A percentile compares a stretch with the other conserved stretches of the same genome.
Conservation (phyloP, 192 early-diverging fungal species). For the Rhizoclosmatium globosum region DNA sequence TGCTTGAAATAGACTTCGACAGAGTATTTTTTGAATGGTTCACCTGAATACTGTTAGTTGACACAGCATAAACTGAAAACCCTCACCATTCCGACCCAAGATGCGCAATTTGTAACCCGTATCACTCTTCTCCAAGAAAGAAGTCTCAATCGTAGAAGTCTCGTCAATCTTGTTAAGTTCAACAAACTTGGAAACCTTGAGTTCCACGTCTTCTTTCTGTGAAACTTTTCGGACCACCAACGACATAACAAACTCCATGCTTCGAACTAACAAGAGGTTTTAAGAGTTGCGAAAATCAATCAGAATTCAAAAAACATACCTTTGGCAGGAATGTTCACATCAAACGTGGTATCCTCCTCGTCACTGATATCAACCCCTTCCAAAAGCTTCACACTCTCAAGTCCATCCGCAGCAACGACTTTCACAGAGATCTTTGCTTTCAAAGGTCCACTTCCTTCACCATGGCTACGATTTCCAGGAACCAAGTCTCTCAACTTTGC, state of each 20-base stretch:
- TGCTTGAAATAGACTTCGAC: slow-evolving; percentile 24
- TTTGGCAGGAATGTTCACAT: slow-evolving; percentile 15
- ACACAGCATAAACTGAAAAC: neutral
- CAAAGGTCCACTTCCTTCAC: neutral
- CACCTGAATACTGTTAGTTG: slow-evolving; percentile 13
- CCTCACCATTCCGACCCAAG: slow-evolving; percentile 13
- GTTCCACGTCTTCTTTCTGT: slow-evolving; percentile 8
- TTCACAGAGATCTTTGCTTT: neutral
- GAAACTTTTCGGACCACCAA: slow-evolving; percentile 8
- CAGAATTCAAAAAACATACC: neutral
- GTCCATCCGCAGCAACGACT: slow-evolving; percentile 6
- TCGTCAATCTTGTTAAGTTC: slow-evolving; percentile 24
- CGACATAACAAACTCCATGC: neutral
- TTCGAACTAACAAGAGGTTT: neutral
- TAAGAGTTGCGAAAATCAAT: neutral
- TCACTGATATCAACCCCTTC: slow-evolving; percentile 3
- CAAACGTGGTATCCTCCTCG: neutral
- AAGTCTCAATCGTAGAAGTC: slow-evolving; percentile 11
- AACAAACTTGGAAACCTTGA: neutral
- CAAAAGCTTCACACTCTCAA: slow-evolving; percentile 12
- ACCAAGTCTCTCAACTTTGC: neutral
- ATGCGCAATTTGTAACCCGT: neutral
- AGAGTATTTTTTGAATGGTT: slow-evolving; percentile 10
- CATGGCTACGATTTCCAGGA: neutral
- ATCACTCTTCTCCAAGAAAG: slow-evolving; percentile 16